These are phyloP conservation scores for Xerocomus potaroensis DNA, from an alignment of 768 basidiomycete genomes.

Conservation along the genomic window DNA sequence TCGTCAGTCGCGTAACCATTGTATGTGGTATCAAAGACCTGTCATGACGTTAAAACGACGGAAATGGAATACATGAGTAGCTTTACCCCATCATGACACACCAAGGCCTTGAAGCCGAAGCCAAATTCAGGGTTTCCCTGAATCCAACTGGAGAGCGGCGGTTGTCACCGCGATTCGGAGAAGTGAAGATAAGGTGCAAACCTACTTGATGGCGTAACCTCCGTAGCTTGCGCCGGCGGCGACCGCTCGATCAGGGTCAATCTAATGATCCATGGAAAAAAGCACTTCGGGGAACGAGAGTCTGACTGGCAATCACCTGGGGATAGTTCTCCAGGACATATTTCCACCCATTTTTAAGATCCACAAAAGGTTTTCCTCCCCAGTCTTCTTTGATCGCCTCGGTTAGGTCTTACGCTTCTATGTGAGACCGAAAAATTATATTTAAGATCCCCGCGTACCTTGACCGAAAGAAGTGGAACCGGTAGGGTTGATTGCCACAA, in stretches of 20 bases:
- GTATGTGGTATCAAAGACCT: slow-evolving; percentile 75
- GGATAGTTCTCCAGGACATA: slow-evolving; percentile 62
- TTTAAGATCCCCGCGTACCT: slow-evolving; percentile 41
- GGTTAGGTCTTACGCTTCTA: slow-evolving; percentile 56
- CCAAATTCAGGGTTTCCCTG: slow-evolving; percentile 88
- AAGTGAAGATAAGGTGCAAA: not conserved
- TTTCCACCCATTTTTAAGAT: slow-evolving; percentile 73
- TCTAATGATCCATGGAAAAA: slow-evolving; percentile 36
- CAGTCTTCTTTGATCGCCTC: slow-evolving; percentile 77
- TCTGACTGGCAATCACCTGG: slow-evolving; percentile 43
- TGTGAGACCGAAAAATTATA: no score
- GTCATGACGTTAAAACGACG: not conserved
- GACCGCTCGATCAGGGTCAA: slow-evolving; percentile 64
- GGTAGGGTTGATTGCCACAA: slow-evolving; percentile 86
- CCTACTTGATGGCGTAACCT: slow-evolving; percentile 85
- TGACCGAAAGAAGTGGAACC: slow-evolving; percentile 94
- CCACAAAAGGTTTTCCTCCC: slow-evolving; percentile 83
- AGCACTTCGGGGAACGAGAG: not conserved
- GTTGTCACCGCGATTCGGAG: slow-evolving; percentile 2
- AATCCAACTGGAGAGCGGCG: slow-evolving; percentile 65
- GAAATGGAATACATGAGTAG: slow-evolving; percentile 3
- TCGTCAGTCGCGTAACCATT: slow-evolving; percentile 91
- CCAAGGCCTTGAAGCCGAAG: slow-evolving; percentile 87
- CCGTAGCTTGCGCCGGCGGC: slow-evolving; percentile 84
- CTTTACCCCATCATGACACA: slow-evolving; percentile 86